Percentiles rank a stretch among this genome's conserved stretches.
Conservation (phyloP, 139 green algal genomes). For the Spirogloea muscicola region DNA sequence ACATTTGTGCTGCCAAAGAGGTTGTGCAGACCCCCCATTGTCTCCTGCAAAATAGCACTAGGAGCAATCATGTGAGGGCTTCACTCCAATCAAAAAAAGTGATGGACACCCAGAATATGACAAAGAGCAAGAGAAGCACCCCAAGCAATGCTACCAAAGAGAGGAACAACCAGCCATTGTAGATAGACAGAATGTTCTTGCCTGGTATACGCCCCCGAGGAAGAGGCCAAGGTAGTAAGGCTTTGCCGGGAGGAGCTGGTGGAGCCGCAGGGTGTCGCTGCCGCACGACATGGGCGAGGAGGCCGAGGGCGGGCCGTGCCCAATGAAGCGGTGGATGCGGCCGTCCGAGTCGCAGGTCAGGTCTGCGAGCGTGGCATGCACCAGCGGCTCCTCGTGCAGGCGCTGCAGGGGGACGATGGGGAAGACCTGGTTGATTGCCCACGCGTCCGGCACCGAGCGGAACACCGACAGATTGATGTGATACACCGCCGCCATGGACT, state of each 20-base stretch:
- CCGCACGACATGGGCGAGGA: too few relatives aligned
- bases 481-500: conserved; percentile 31
- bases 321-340: conserved; percentile 60
- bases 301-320: conserved; percentile 8
- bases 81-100: conserved; percentile 5
- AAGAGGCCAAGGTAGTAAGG: conserved; percentile 60
- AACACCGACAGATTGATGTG: conserved; percentile 63
- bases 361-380: conserved; percentile 58
- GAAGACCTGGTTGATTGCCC: conserved; percentile 70
- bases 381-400: conserved; percentile 55
- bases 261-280: conserved; percentile 58
- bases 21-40: conserved; percentile 65
- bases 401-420: conserved; percentile 62
- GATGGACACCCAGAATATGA: neutral
- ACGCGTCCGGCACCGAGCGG: conserved; percentile 59
- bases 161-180: neutral
- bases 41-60: conserved; percentile 54
- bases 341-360: conserved; percentile 68
- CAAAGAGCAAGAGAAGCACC: neutral
- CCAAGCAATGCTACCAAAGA: neutral
- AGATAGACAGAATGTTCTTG: neutral
- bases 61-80: too few relatives aligned
- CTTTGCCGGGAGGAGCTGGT: conserved; percentile 46
- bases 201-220: conserved; percentile 52
- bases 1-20: conserved; percentile 63